phyloP scores from a whole-genome alignment of 768 basidiomycete genomes.

The Kwoniella heveanensis region DNA sequence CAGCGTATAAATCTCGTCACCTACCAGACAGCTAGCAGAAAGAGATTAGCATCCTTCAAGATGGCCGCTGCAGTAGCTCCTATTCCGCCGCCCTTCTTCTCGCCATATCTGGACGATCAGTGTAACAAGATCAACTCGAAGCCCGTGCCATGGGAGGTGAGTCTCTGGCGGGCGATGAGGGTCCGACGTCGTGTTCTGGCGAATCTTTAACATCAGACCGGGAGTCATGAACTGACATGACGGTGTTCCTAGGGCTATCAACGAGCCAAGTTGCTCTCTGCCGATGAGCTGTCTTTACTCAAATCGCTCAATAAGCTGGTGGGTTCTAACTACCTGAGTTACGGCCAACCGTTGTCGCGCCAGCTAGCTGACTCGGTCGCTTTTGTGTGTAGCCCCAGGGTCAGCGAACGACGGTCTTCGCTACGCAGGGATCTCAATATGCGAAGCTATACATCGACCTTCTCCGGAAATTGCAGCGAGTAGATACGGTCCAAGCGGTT shows the following conservation, averaged over 20 bases:
- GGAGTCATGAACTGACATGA: background rate
- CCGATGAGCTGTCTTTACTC: slow-evolving; percentile 80
- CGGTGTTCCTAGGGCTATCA: slow-evolving; percentile 74
- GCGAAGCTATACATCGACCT: slow-evolving; percentile 85
- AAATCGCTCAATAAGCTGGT: slow-evolving; percentile 81
- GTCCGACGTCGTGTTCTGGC: no score
- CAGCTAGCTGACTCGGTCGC: background rate
- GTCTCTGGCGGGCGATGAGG: slow-evolving; percentile 64
- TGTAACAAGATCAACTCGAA: slow-evolving; percentile 86
- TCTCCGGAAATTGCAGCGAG: slow-evolving; percentile 79
- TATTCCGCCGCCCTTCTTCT: slow-evolving; percentile 56
- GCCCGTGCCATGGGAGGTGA: slow-evolving; percentile 94
- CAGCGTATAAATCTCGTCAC: no score
- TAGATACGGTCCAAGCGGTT: slow-evolving; percentile 76
- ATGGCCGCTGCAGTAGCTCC: slow-evolving; percentile 41
- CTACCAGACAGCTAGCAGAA: no score
- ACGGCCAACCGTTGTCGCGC: background rate
- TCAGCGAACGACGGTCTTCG: slow-evolving; percentile 66
- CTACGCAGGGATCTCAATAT: slow-evolving; percentile 80
- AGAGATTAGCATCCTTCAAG: slow-evolving; percentile 3
- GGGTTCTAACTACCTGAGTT: slow-evolving; percentile 38
- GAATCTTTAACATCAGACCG: background rate
- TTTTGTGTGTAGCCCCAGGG: slow-evolving; percentile 32
- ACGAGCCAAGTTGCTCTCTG: slow-evolving; percentile 83
- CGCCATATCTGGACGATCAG: slow-evolving; percentile 77